phyloP scores from a whole-genome alignment of 192 early-diverging fungal genomes.

The Backusella circina region DNA sequence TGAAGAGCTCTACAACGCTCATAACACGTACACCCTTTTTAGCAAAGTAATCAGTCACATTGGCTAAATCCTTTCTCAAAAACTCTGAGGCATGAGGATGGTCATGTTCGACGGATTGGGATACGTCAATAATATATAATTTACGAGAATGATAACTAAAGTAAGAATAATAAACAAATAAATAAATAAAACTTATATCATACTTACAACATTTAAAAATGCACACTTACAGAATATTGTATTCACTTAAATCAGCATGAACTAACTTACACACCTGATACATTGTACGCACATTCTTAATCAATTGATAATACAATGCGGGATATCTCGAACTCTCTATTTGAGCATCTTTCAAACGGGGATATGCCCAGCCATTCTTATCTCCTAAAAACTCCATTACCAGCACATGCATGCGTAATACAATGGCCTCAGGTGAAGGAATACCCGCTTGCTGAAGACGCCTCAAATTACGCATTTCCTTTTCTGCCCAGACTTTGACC shows the following conservation, averaged over 20 bases:
- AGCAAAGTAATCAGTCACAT: slow-evolving; percentile 90
- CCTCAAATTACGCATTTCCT: slow-evolving; percentile 98
- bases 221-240: slow-evolving; percentile 81
- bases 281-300: slow-evolving; percentile 86
- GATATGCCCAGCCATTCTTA: slow-evolving; percentile 91
- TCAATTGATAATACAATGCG: slow-evolving; percentile 76
- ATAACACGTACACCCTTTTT: slow-evolving; percentile 72
- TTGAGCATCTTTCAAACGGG: slow-evolving; percentile 89
- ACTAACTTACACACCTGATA: slow-evolving; percentile 93
- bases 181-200: slow-evolving; percentile 6
- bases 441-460: slow-evolving; percentile 82
- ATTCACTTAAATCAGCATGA: slow-evolving; percentile 97
- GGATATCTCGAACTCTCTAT: slow-evolving; percentile 73
- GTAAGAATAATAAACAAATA: neutral
- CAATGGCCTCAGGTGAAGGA: slow-evolving; percentile 84
- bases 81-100: slow-evolving; percentile 97
- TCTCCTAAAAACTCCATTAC: slow-evolving; percentile 95
- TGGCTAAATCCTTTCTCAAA: slow-evolving; percentile 90
- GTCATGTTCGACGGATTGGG: slow-evolving; percentile 98
- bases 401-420: slow-evolving; percentile 89
- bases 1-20: slow-evolving; percentile 83
- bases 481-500: slow-evolving; percentile 98
- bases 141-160: slow-evolving; percentile 70
- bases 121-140: slow-evolving; percentile 96
- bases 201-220: neutral